Base-by-base conservation (phyloP, 2,329 filamentous ascomycete genomes). In the Fusarium tricinctum region DNA sequence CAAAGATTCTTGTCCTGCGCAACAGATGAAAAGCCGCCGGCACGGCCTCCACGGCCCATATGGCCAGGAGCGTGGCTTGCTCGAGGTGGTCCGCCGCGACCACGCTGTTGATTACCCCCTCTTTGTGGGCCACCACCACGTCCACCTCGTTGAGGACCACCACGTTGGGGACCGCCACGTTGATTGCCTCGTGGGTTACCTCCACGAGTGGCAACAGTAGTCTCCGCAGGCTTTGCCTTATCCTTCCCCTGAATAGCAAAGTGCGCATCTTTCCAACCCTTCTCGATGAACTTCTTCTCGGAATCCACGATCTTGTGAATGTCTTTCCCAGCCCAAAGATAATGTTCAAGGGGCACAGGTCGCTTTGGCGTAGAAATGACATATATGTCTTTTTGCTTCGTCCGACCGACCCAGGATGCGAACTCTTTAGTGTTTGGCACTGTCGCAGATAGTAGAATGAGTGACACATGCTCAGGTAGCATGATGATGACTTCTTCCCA, bases 401-500 rank as follows among this genome's bases (percentile, higher is more conserved):
- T 99, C 50, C 96, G 88, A 13, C 96, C 96, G 23, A 99, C 95
- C 96, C 96, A 99, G 0, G 94, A 98, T 2, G 96, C 96, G 74
- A 99, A 99, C 77, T 99, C 96, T 67, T 97, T 89, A 0, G 96
- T 98, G 77, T 99, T 99, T 3, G 96, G 96, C 1, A 99, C 96
- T 1, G 96, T 99, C 1, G 96, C 96, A 6, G 96, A 99, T 5
- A 99, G 86, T 3, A 98, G 83, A 71, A 99, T 99, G 22, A 99
- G 86, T 3, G 96, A 97, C 39, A 99, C 93, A 80, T 99, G 96
- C 77, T 97, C 94, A 0, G 96, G 96, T 56, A 99, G 85, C 96
- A 99, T 98, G 75, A 99, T 99, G 75, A 99, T 99, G 74, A 99
- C 96, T 80, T 99, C 96, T 79, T 99, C 96, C 96, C 96, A 99